Percentiles rank a stretch among this genome's conserved stretches.
Conservation (phyloP, 2,329 filamentous ascomycete species). For the Ceratocystis huliohia region DNA sequence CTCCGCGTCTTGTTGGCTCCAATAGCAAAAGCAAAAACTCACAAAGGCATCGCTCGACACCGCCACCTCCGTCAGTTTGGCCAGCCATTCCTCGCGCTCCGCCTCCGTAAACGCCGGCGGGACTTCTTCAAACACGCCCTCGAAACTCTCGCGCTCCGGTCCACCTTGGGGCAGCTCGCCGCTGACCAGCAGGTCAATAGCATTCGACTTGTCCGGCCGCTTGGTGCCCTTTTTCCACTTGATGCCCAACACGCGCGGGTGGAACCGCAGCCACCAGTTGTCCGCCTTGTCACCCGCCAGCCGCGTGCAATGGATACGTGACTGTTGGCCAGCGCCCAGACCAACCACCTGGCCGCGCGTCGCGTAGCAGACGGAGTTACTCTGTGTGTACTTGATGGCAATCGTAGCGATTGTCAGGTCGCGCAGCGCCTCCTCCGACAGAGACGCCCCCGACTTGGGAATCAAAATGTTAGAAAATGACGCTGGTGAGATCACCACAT, state of each 20-base stretch:
- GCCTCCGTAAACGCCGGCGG: conserved; percentile 68
- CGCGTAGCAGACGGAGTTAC: conserved; percentile 97
- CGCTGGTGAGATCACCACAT: conserved; percentile 69
- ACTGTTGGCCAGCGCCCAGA: conserved; percentile 91
- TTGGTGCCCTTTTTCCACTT: conserved; percentile 98
- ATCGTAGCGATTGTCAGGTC: conserved; percentile 94
- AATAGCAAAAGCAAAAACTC: conserved; percentile 33
- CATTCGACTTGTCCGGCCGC: conserved; percentile 94
- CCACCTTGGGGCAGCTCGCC: conserved; percentile 76
- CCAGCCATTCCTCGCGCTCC: conserved; percentile 77
- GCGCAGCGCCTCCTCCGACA: conserved; percentile 70
- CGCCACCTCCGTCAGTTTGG: conserved; percentile 67
- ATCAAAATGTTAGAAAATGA: conserved; percentile 79
- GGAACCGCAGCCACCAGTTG: conserved; percentile 99
- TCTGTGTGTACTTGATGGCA: conserved; percentile 96
- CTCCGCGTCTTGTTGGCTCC: background rate
- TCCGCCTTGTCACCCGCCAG: conserved; percentile 96
- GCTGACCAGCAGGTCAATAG: conserved; percentile 87
- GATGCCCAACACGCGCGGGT: conserved; percentile 72
- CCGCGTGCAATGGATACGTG: conserved; percentile 94
- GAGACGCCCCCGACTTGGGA: conserved; percentile 59
- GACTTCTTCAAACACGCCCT: conserved; percentile 80
- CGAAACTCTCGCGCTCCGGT: conserved; percentile 74
- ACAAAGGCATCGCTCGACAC: conserved; percentile 93
- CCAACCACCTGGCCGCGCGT: conserved; percentile 87